Base-by-base conservation (phyloP, 768 basidiomycete species). In the Xerocomellus amylosporus region DNA sequence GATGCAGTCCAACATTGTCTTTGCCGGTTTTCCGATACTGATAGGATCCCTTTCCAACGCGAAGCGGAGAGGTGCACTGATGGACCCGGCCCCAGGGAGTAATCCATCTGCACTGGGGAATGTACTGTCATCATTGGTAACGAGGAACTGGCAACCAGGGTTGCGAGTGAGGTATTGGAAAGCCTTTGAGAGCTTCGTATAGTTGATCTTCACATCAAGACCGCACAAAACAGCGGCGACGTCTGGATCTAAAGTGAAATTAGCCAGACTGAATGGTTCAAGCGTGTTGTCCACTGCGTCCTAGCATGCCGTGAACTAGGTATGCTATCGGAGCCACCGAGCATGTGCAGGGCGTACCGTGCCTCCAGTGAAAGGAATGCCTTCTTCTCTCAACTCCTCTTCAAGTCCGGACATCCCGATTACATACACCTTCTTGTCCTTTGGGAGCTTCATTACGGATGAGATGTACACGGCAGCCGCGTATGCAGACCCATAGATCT, bases 211-310 rank as follows among this genome's bases (percentile, higher is more conserved):
- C 22, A 79, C 80, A 72, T 98, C 96, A 24, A 95, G 81, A 2
- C 96, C 96, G 68, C 93, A 95, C n/a, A 98, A 77, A 14, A 99
- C 96, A 10, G 91, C 95, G n/a, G 81, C 88, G 47, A 99, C 85
- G 48, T 79, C 74, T 8, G 88, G 84, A 69, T 98, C 96, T 6
- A 81, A 73, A 3, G 77, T 78, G 72, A 91, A 96, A 58, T 83
- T 73, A 42, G 78, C 77, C n/a, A 88, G 74, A 33, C 77, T 77
- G 69, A 95, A 87, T 3, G 82, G 75, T 37, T 76, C 80, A 40
- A 93, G 79, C 3, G 86, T 88, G 69, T 85, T 83, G 65, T 98
- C 94, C 34, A 77, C 84, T 26, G 93, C 89, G 67, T 94, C 88
- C 94, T 97, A 64, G 8, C 52, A 28, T 28, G 28, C 30, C 19